Evolutionary conservation across 164 flowering plant genomes (phyloP).

Genomic region (Kingdonia uniflora): DNA sequence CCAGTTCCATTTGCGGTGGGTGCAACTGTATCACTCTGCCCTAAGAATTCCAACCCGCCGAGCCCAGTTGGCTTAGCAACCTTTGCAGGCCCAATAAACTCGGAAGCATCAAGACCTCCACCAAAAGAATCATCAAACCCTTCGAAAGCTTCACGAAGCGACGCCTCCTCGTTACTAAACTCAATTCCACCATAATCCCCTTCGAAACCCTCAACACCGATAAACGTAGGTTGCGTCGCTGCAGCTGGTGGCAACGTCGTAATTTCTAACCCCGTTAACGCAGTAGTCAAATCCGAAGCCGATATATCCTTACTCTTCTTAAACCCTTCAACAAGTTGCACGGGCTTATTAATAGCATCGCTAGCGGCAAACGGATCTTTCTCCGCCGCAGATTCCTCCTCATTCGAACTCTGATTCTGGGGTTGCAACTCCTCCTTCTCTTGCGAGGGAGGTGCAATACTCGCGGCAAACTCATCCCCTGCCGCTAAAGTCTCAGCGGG

Average conservation of each 20-base stretch:
- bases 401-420: no score
- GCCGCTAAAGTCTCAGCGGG: conserved; percentile 77
- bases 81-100: conserved; percentile 64
- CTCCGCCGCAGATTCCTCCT: conserved; percentile 35
- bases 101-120: conserved; percentile 95
- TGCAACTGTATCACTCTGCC: conserved; percentile 22
- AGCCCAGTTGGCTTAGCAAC: conserved; percentile 28
- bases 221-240: conserved; percentile 71
- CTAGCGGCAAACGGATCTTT: conserved; percentile 97
- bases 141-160: conserved; percentile 77
- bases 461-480: conserved; percentile 71
- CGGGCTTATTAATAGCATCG: conserved; percentile 61
- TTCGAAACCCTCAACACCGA: conserved; percentile 91
- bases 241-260: conserved; percentile 88
- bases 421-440: conserved; percentile 25
- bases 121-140: conserved; percentile 89
- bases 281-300: conserved; percentile 44
- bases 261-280: conserved; percentile 76
- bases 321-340: conserved; percentile 71
- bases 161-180: conserved; percentile 63
- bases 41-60: conserved; percentile 73
- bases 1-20: conserved; percentile 26
- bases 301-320: conserved; percentile 61
- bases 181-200: conserved; percentile 96
- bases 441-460: conserved; percentile 21